A percentile compares a stretch with the other conserved stretches of the same genome.
These are phyloP conservation scores for Tylopilus intermedius DNA, from an alignment of 768 basidiomycete genomes.

Conservation along the genomic window DNA sequence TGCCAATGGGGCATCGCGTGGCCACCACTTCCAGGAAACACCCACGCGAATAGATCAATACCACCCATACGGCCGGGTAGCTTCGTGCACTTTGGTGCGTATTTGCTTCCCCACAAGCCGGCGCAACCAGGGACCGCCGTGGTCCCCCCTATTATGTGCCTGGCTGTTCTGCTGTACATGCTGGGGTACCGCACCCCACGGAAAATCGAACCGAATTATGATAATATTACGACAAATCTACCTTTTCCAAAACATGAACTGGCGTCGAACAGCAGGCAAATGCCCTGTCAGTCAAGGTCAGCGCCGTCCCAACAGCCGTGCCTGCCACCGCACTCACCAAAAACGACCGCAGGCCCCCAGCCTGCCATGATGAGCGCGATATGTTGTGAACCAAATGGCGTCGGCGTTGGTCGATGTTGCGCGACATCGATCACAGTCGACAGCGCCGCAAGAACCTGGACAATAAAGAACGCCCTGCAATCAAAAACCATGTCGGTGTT, in stretches of 20 bases:
- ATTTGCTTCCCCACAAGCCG: too few relatives aligned
- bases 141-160: too few relatives aligned
- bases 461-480: constrained; percentile 38
- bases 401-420: constrained; percentile 34
- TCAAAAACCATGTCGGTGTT: not conserved
- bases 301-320: not conserved
- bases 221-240: not conserved
- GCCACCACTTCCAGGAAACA: too few relatives aligned
- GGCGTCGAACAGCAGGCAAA: constrained; percentile 36
- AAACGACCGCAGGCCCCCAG: constrained; percentile 56
- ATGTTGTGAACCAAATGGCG: constrained; percentile 62
- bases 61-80: too few relatives aligned
- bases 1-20: too few relatives aligned
- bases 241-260: constrained; percentile 33
- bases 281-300: constrained; percentile 28
- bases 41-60: too few relatives aligned
- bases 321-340: constrained; percentile 35
- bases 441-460: constrained; percentile 46
- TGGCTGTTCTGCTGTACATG: too few relatives aligned
- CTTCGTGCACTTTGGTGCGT: too few relatives aligned
- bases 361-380: constrained; percentile 52
- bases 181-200: too few relatives aligned
- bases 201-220: not conserved
- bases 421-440: constrained; percentile 50
- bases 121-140: too few relatives aligned